phyloP scores from a whole-genome alignment of 2,329 filamentous ascomycete species.

The Hypoxylon sp. region DNA sequence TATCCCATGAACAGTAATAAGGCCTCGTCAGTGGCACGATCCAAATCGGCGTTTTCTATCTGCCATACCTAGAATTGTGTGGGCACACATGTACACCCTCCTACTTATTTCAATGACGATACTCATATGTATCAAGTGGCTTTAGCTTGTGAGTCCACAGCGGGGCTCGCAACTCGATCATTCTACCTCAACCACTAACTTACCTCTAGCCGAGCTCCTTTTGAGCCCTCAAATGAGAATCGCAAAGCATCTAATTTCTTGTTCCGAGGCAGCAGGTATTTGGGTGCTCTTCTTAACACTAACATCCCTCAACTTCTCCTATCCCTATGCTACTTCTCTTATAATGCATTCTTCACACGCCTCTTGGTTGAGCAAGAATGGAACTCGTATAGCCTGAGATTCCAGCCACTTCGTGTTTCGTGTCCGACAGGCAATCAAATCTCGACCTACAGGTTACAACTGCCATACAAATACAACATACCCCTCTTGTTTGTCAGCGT shows the following conservation, averaged over 20 bases:
- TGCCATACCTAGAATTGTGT: conserved; percentile 17
- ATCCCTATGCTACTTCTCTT: conserved; percentile 45
- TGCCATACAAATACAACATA: conserved; percentile 47
- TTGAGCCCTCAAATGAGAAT: conserved; percentile 14
- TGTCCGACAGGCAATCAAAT: conserved; percentile 42
- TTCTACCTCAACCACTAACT: conserved; percentile 3
- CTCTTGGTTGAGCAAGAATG: conserved; percentile 45
- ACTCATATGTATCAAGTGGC: conserved; percentile 1
- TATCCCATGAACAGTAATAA: conserved; percentile 4
- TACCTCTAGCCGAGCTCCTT: conserved; percentile 3
- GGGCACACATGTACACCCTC: conserved; percentile 24
- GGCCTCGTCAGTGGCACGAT: conserved; percentile 16
- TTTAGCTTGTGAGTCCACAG: conserved; percentile 20
- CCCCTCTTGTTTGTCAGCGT: conserved; percentile 40
- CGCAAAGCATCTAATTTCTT: neutral
- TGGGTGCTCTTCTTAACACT: conserved; percentile 25
- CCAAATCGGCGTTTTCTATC: conserved; percentile 12
- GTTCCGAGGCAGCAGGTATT: conserved; percentile 1
- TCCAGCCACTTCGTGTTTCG: conserved; percentile 35
- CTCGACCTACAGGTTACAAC: conserved; percentile 46
- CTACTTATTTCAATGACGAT: conserved; percentile 5
- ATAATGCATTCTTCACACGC: conserved; percentile 46
- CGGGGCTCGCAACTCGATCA: neutral
- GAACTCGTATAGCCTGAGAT: conserved; percentile 34
- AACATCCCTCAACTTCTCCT: conserved; percentile 47